Conservation (phyloP, 2,329 filamentous ascomycete genomes). For the Coniochaeta sp. region DNA sequence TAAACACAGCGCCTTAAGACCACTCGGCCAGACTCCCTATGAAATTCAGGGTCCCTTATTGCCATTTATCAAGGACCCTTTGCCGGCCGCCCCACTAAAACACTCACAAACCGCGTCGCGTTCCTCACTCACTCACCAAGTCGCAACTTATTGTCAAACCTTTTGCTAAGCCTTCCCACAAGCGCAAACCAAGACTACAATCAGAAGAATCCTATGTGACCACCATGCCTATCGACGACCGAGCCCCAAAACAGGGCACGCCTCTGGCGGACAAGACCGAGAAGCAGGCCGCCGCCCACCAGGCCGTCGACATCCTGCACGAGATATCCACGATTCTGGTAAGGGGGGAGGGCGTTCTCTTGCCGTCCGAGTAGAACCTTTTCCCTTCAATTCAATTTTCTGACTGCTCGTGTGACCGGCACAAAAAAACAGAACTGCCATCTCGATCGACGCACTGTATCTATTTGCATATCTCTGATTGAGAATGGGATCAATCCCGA, state of each 20-base stretch:
- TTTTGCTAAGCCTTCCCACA: background rate
- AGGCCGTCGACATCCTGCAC: conserved; percentile 75
- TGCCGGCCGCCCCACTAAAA: background rate
- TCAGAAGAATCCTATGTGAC: background rate
- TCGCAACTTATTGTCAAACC: background rate
- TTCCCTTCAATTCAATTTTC: too few species aligned
- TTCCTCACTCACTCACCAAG: background rate
- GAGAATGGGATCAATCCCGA: conserved; percentile 97
- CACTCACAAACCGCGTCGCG: background rate
- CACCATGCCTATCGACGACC: background rate
- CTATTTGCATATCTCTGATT: conserved; percentile 92
- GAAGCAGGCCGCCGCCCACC: conserved; percentile 70
- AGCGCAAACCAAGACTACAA: background rate
- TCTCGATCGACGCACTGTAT: conserved; percentile 82
- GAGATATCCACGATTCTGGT: conserved; percentile 88
- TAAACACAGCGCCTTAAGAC: conserved; percentile 1
- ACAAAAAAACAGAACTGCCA: conserved; percentile 93
- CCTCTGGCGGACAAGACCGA: conserved; percentile 37
- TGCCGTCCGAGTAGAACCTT: too few species aligned
- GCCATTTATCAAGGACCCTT: background rate
- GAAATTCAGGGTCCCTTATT: background rate
- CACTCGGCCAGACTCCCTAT: conserved; percentile 1
- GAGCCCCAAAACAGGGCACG: background rate
- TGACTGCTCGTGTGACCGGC: background rate
- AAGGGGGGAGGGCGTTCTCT: conserved; percentile 19